Evolutionary conservation across 148 eudicot genomes (phyloP).

Genomic region (Chenopodium suecicum): DNA sequence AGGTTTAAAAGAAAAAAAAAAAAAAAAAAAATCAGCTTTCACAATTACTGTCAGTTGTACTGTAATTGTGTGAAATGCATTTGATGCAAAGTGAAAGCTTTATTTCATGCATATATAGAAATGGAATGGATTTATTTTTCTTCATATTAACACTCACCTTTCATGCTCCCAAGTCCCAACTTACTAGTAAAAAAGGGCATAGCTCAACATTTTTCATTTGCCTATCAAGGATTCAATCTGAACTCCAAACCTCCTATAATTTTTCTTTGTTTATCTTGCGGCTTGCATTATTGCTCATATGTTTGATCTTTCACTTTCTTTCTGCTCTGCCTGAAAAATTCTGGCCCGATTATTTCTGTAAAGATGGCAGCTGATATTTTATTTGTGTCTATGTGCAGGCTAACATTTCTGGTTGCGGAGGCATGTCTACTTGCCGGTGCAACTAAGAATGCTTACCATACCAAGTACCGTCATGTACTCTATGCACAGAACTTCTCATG

Average conservation of each 20-base stretch:
- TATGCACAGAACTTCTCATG: conserved; percentile 79
- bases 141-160: neutral
- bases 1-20: too few relatives aligned
- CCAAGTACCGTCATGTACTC: conserved; percentile 58
- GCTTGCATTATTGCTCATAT: too few relatives aligned
- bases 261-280: too few relatives aligned
- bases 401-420: conserved; percentile 86
- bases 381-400: conserved; percentile 43
- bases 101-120: neutral
- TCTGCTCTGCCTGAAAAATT: too few relatives aligned
- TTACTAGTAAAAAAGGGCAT: neutral
- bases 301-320: too few relatives aligned
- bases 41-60: neutral
- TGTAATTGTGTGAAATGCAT: neutral
- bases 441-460: conserved; percentile 85
- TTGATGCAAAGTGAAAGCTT: neutral
- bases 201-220: neutral
- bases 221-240: neutral
- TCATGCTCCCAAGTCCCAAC: neutral
- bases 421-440: conserved; percentile 93
- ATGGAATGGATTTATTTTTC: neutral
- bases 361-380: neutral
- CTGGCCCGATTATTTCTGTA: neutral
- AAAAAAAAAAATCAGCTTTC: neutral
- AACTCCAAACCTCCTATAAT: too few relatives aligned